These are phyloP conservation scores for Baudoinia panamericana DNA, from an alignment of 495 filamentous ascomycete species.

Conservation along the genomic window DNA sequence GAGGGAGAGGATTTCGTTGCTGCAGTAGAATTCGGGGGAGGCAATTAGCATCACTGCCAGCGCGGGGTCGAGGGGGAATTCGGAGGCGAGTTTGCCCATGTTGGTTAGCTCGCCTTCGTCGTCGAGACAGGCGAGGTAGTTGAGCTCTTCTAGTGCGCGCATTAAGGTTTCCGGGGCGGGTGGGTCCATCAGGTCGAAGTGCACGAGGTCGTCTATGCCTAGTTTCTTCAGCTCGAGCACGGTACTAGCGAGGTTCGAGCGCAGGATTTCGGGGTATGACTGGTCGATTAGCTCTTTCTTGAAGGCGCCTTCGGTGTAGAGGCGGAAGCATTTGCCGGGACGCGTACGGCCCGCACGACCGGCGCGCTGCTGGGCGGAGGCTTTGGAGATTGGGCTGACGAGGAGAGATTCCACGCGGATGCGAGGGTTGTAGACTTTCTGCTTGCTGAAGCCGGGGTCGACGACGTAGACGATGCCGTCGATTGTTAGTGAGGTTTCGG, in stretches of 20 bases:
- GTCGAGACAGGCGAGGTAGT: slow-evolving; percentile 91
- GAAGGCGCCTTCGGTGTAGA: slow-evolving; percentile 94
- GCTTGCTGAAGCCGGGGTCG: slow-evolving; percentile 97
- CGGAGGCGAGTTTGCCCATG: slow-evolving; percentile 76
- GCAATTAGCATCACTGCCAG: slow-evolving; percentile 96
- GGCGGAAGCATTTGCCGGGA: slow-evolving; percentile 87
- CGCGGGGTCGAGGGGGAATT: slow-evolving; percentile 90
- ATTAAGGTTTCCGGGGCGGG: slow-evolving; percentile 97
- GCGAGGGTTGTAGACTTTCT: slow-evolving; percentile 97
- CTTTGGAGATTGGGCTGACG: slow-evolving; percentile 93
- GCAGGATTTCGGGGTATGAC: slow-evolving; percentile 89
- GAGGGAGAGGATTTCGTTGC: slow-evolving; percentile 93
- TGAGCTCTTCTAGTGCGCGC: slow-evolving; percentile 94
- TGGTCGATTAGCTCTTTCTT: slow-evolving; percentile 97
- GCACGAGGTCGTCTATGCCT: slow-evolving; percentile 87
- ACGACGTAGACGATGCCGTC: slow-evolving; percentile 99
- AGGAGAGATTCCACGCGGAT: slow-evolving; percentile 91
- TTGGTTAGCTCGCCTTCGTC: slow-evolving; percentile 85
- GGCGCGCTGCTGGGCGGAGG: slow-evolving; percentile 94
- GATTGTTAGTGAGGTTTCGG: slow-evolving; percentile 93
- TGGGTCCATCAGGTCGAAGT: slow-evolving; percentile 98
- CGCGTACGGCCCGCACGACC: slow-evolving; percentile 59
- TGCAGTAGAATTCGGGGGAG: slow-evolving; percentile 96
- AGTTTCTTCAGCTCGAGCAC: slow-evolving; percentile 97
- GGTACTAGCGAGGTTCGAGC: slow-evolving; percentile 86